Evolutionary conservation across 2,329 filamentous ascomycete genomes (phyloP).

Genomic region (Akanthomyces dipterigenus): DNA sequence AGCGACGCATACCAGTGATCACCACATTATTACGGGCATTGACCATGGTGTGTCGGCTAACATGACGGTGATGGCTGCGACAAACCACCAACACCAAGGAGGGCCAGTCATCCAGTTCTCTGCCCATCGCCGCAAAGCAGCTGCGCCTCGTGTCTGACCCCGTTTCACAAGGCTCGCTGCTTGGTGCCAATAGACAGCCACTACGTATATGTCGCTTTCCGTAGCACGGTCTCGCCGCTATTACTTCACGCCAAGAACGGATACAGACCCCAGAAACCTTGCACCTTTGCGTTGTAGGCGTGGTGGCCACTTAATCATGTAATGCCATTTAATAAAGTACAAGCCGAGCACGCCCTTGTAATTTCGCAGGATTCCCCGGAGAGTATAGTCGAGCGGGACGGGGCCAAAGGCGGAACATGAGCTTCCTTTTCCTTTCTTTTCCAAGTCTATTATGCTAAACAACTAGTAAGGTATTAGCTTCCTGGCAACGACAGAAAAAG

Average conservation of each 20-base stretch:
- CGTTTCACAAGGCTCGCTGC: constrained; percentile 6
- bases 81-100: neutral
- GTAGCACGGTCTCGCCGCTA: constrained; percentile 2
- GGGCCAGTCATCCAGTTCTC: neutral
- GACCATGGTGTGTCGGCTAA: neutral
- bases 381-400: neutral
- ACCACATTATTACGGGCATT: neutral
- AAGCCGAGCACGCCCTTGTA: neutral
- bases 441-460: neutral
- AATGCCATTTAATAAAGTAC: neutral
- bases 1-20: neutral
- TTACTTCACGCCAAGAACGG: too few relatives aligned
- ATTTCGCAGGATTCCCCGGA: constrained; percentile 5
- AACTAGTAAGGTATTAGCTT: neutral
- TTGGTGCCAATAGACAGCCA: neutral
- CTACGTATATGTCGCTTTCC: neutral
- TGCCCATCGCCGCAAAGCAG: neutral
- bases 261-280: neutral
- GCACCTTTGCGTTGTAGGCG: neutral
- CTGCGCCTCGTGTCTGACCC: neutral
- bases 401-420: neutral
- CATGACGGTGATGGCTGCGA: neutral
- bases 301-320: neutral
- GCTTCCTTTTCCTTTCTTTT: constrained; percentile 4
- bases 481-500: neutral